Base-by-base conservation (phyloP, 2,329 filamentous ascomycete species). In the Alternaria infectoria region DNA sequence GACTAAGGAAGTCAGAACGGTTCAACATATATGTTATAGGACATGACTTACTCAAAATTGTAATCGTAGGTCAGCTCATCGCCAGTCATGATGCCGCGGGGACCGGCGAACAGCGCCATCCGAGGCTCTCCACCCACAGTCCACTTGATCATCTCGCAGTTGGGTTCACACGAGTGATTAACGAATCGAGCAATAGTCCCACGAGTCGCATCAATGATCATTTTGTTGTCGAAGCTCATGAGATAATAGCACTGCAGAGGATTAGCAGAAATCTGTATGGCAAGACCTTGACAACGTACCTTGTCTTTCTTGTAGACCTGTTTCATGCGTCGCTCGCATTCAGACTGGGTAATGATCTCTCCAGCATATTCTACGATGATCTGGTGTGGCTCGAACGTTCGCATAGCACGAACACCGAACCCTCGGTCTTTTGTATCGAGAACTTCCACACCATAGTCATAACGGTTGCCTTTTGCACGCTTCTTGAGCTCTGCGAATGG, bases 281-380 rank as follows among this genome's bases (percentile, higher is more conserved):
- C 25, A 26, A 15, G 32, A 44, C 11, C 54, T 69, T 43, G 17
- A 2, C 21, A 32, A 25, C 88, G 79, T 79, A 97, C 93, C 82
- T 96, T 91, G 73, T 97, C 97, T 77, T 97, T 88, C 80, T 96
- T 96, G 83, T 99, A 99, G 62, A 91, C 87, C 66, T 95, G 91
- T 63, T 92, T 93, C 94, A 98, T 97, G 59, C 96, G 90, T 50
- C 91, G 88, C 77, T 98, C 93, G 75, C 94, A 97, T 79, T 99
- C 96, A 28, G 90, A 90, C 76, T 97, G 93, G 0, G 93, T 97
- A 75, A 99, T 97, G 71, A 99, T 97, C 81, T 99, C 96, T 44
- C 96, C 96, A 0, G 94, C 95, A 77, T 99, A 99, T 77, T 99
- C 96, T 82, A 98, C 95, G 76, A 99, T 98, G 77, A 99, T 97